Evolutionary conservation across 495 filamentous ascomycete genomes (phyloP).

Genomic region (Talaromyces borbonicus): DNA sequence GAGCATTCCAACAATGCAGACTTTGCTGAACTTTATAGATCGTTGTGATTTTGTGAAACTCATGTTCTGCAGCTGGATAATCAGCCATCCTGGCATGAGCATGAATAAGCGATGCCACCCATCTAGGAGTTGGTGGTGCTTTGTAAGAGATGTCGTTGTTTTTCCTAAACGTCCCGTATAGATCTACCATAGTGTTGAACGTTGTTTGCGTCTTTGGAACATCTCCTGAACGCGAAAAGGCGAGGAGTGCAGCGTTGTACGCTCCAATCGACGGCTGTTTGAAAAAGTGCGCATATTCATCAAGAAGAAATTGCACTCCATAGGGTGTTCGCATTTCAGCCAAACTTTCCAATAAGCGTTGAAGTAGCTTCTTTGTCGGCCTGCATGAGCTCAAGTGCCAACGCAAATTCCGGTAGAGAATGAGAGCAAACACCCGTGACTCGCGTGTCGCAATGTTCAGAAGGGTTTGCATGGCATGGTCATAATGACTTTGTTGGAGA

Average conservation of each 20-base stretch:
- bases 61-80: constrained; percentile 39
- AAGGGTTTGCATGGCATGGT: constrained; percentile 19
- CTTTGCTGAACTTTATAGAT: constrained; percentile 46
- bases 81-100: constrained; percentile 59
- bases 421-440: constrained; percentile 19
- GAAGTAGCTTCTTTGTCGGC: constrained; percentile 16
- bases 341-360: constrained; percentile 16
- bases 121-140: constrained; percentile 19
- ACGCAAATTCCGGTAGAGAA: constrained; percentile 34
- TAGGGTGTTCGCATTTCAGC: constrained; percentile 18
- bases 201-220: constrained; percentile 18
- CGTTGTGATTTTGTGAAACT: constrained; percentile 48
- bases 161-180: constrained; percentile 18
- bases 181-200: constrained; percentile 23
- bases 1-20: constrained; percentile 58
- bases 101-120: constrained; percentile 45
- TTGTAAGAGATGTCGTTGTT: neutral
- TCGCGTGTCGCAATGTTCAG: constrained; percentile 14
- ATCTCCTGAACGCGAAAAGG: constrained; percentile 24
- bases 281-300: constrained; percentile 33
- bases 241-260: constrained; percentile 23
- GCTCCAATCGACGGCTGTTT: constrained; percentile 16
- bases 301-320: constrained; percentile 41
- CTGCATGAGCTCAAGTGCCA: constrained; percentile 15
- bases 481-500: constrained; percentile 17